Evolutionary conservation across 768 basidiomycete genomes (phyloP).

Genomic region (Lactarius quietus): DNA sequence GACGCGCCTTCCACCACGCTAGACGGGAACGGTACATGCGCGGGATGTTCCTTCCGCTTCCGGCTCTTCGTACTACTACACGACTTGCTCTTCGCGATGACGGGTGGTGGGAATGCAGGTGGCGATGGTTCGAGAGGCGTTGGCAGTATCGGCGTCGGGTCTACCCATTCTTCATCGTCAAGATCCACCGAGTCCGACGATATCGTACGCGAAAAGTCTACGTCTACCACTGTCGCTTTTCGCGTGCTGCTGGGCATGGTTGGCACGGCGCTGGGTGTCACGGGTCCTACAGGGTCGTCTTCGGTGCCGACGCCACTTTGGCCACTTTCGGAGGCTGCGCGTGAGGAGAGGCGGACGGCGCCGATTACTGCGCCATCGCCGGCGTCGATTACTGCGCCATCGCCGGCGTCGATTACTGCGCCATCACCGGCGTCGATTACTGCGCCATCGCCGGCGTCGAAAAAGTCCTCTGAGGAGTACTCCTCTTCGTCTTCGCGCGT

Average conservation of each 20-base stretch:
- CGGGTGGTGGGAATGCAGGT: slow-evolving; percentile 3
- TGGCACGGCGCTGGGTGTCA: slow-evolving; percentile 56
- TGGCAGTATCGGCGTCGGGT: slow-evolving; percentile 50
- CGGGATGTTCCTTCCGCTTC: slow-evolving; percentile 38
- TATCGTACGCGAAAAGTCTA: slow-evolving; percentile 34
- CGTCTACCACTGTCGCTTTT: slow-evolving; percentile 30
- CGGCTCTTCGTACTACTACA: slow-evolving; percentile 36
- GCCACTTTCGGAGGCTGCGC: slow-evolving; percentile 36
- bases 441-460: slow-evolving; percentile 40
- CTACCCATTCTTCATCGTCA: slow-evolving; percentile 60
- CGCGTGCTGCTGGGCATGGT: slow-evolving; percentile 10
- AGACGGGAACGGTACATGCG: slow-evolving; percentile 27
- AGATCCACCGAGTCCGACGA: slow-evolving; percentile 38
- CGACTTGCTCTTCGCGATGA: slow-evolving; percentile 26
- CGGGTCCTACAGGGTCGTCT: slow-evolving; percentile 65
- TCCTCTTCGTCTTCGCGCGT: slow-evolving; percentile 34
- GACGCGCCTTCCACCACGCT: too few relatives aligned
- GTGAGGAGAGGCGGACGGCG: slow-evolving; percentile 40
- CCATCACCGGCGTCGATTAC: too few relatives aligned
- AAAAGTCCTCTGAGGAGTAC: slow-evolving; percentile 47
- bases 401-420: too few relatives aligned
- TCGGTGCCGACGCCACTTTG: slow-evolving; percentile 64
- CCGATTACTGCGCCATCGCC: slow-evolving; percentile 30
- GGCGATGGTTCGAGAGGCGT: slow-evolving; percentile 17
- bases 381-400: too few relatives aligned